A percentile compares a stretch with the other conserved stretches of the same genome.
phyloP scores from a whole-genome alignment of 2,329 filamentous ascomycete species.

The Aurifilum marmelostoma region DNA sequence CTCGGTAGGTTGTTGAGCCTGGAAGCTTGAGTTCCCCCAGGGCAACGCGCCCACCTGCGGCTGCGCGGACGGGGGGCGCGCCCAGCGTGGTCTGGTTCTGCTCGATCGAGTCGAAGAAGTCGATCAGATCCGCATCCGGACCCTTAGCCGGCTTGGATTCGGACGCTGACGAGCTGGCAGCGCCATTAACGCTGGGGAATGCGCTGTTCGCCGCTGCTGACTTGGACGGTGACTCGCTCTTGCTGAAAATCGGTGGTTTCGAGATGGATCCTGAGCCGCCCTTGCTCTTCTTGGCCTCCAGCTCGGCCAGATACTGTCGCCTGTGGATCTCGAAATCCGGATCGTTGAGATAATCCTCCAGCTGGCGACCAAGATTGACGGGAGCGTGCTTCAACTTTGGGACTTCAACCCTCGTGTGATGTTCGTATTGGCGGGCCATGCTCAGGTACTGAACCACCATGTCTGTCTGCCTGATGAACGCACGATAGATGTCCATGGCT shows the following conservation, averaged over 20 bases:
- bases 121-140: conserved; percentile 79
- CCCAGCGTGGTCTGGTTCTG: conserved; percentile 78
- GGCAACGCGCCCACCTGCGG: conserved; percentile 31
- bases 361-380: conserved; percentile 82
- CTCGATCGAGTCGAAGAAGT: conserved; percentile 90
- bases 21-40: conserved; percentile 38
- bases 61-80: conserved; percentile 46
- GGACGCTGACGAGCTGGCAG: conserved; percentile 33
- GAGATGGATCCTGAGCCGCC: conserved; percentile 42
- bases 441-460: conserved; percentile 88
- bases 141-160: conserved; percentile 53
- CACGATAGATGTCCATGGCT: conserved; percentile 88
- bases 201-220: conserved; percentile 40
- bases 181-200: conserved; percentile 46
- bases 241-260: conserved; percentile 37
- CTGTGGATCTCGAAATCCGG: conserved; percentile 94
- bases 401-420: conserved; percentile 89
- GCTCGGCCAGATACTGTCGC: conserved; percentile 86
- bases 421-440: conserved; percentile 85
- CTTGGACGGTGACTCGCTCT: conserved; percentile 42
- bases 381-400: conserved; percentile 97
- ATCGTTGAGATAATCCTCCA: conserved; percentile 94
- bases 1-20: conserved; percentile 43
- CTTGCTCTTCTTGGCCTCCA: conserved; percentile 66
- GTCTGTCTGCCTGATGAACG: conserved; percentile 89